Conservation (phyloP, 1,139 yeast genomes). For the Scheffersomyces parashehatae region DNA sequence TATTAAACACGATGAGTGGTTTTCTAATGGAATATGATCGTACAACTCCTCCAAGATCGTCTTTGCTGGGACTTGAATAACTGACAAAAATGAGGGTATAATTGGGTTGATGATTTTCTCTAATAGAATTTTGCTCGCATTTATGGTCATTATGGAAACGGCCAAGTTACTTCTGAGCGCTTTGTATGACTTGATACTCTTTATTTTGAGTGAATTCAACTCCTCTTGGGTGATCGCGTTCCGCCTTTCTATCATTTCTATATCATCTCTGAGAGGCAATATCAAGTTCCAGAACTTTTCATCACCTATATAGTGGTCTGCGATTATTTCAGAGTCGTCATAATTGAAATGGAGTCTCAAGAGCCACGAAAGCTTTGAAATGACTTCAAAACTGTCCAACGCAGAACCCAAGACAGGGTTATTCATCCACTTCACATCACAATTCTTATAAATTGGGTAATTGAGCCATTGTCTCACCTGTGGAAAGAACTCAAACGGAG, state of each 20-base stretch:
- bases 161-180: slow-evolving; percentile 14
- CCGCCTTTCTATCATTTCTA: slow-evolving; percentile 5
- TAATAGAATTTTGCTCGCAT: slow-evolving; percentile 11
- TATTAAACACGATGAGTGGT: slow-evolving; percentile 18
- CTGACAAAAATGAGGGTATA: slow-evolving; percentile 19
- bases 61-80: slow-evolving; percentile 22
- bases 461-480: slow-evolving; percentile 26
- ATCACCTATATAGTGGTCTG: slow-evolving; percentile 9
- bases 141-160: slow-evolving; percentile 12
- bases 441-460: slow-evolving; percentile 26
- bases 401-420: slow-evolving; percentile 17
- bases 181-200: slow-evolving; percentile 5
- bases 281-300: slow-evolving; percentile 13
- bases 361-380: slow-evolving; percentile 41
- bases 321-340: background rate
- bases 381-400: slow-evolving; percentile 28
- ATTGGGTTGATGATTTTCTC: slow-evolving; percentile 24
- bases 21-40: slow-evolving; percentile 10
- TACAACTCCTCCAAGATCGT: slow-evolving; percentile 19
- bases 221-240: slow-evolving; percentile 9
- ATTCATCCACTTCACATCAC: slow-evolving; percentile 15
- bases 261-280: slow-evolving; percentile 7
- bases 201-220: slow-evolving; percentile 5
- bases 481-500: slow-evolving; percentile 35
- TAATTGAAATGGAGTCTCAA: slow-evolving; percentile 22